Base-by-base conservation (phyloP, 768 basidiomycete species). In the Rhizopogon vinicolor region DNA sequence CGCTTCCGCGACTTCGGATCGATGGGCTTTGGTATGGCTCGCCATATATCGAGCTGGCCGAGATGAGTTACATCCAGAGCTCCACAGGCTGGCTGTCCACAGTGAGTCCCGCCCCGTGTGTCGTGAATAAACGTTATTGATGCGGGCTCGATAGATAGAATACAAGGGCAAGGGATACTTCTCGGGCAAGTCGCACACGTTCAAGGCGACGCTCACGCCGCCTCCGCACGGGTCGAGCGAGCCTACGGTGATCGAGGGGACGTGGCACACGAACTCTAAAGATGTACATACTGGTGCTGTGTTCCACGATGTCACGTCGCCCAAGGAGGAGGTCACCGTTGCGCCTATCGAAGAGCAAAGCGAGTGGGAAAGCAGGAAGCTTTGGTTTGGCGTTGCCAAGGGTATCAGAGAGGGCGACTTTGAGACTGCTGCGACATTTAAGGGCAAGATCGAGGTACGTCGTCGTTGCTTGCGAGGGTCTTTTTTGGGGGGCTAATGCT, bases 81-180 rank as follows among this genome's bases (percentile, higher is more conserved):
- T 80, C 80, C n/a, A 77, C 80, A 19, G 87, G 87, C 16, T 86
- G 75, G 74, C 66, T 78, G 22, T 77, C 81, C 9, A 74, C 75
- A 57, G 82, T 84, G 60, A 54, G 77, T 56, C 31, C 25, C 4
- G 25, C 25, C 25, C 25, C 25, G 25, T 25, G 25, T 4, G 4
- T 25, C 25, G 25, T 25, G 25, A 25, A 5, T 4, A 25, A 25
- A 25, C 3, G 25, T 76, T 59, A 74, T 80, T 51, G 74, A 72
- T 31, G 71, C 74, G 12, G n/a, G 54, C 65, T 73, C 53, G 65
- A n/a, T 61, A 79, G 68, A 86, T 98, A 69, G 92, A 96, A 61
- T 98, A 96, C 79, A 93, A 93, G 67, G 96, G 95, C 70, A 93
- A 92, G 66, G 96, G 95, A 28, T 98, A 95, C 75, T 92, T 98